A percentile compares a stretch with the other conserved stretches of the same genome.
These are phyloP conservation scores for Phylloporus sp. DNA, from an alignment of 768 basidiomycete genomes.

Conservation along the genomic window DNA sequence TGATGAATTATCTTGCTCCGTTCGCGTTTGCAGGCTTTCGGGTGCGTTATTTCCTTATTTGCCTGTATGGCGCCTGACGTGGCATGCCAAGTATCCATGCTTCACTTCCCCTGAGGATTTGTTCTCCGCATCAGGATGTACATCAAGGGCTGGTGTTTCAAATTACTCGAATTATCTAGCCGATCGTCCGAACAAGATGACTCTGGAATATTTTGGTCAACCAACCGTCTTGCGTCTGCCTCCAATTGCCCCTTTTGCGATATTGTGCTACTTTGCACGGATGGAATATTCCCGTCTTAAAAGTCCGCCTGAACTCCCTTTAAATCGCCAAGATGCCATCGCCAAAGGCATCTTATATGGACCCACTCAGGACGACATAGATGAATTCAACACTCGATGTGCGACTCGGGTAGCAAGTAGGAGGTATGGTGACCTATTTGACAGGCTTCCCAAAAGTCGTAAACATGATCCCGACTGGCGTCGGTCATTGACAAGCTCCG, in stretches of 20 bases:
- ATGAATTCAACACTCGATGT: constrained; percentile 41
- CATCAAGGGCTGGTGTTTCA: constrained; percentile 13
- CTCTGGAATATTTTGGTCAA: constrained; percentile 43
- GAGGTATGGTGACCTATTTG: constrained; percentile 19
- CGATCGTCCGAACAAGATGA: constrained; percentile 27
- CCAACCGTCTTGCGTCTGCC: constrained; percentile 35
- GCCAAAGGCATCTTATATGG: constrained; percentile 30
- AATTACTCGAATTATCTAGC: constrained; percentile 28
- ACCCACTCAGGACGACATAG: constrained; percentile 45
- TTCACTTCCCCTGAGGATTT: constrained; percentile 36
- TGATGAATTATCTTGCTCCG: constrained; percentile 39
- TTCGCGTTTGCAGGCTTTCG: constrained; percentile 48
- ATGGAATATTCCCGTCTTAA: constrained; percentile 32
- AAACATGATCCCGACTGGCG: constrained; percentile 31
- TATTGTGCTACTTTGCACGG: constrained; percentile 46
- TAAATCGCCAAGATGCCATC: constrained; percentile 34
- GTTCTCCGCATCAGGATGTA: constrained; percentile 20
- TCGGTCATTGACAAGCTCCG: constrained; percentile 18
- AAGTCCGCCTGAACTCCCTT: constrained; percentile 41
- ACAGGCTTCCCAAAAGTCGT: constrained; percentile 23
- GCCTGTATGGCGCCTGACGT: constrained; percentile 6
- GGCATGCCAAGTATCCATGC: constrained; percentile 32
- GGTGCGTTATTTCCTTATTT: constrained; percentile 31
- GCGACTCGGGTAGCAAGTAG: constrained; percentile 35
- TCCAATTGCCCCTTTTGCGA: constrained; percentile 43